Evolutionary conservation across 352 stramenopile genomes (phyloP).

Genomic region (Phytophthora pisi): DNA sequence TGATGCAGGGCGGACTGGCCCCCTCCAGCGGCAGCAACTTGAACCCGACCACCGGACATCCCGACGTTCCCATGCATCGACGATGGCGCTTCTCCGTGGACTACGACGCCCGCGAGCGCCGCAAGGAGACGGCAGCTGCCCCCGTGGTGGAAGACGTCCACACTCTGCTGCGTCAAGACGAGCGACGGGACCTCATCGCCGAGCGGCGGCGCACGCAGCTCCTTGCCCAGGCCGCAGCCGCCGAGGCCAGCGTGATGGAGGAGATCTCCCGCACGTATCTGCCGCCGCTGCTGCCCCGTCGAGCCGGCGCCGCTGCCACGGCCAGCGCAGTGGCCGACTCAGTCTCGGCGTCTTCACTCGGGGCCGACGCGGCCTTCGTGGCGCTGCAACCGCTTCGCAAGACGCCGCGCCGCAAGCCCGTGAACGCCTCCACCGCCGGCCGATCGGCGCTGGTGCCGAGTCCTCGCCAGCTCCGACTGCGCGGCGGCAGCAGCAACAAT

Average conservation of each 20-base stretch:
- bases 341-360: neutral
- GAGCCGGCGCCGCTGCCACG: neutral
- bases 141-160: conserved; percentile 70
- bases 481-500: conserved; percentile 23
- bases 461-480: conserved; percentile 48
- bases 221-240: conserved; percentile 18
- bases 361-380: conserved; percentile 2
- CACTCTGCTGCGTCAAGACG: conserved; percentile 27
- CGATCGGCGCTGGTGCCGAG: conserved; percentile 44
- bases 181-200: conserved; percentile 30
- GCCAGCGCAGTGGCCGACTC: neutral
- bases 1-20: conserved; percentile 76
- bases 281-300: conserved; percentile 39
- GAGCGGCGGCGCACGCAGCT: conserved; percentile 24
- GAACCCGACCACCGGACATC: conserved; percentile 1
- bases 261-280: conserved; percentile 47
- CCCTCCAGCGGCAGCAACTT: conserved; percentile 32
- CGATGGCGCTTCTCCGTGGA: conserved; percentile 79
- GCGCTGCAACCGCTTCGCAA: conserved; percentile 41
- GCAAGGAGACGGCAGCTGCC: conserved; percentile 62
- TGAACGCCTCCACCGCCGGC: conserved; percentile 49
- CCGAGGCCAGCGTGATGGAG: conserved; percentile 43
- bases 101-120: conserved; percentile 72
- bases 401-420: conserved; percentile 55
- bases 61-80: conserved; percentile 17